Base-by-base conservation (phyloP, 2,329 filamentous ascomycete genomes). In the Alternaria viburni region DNA sequence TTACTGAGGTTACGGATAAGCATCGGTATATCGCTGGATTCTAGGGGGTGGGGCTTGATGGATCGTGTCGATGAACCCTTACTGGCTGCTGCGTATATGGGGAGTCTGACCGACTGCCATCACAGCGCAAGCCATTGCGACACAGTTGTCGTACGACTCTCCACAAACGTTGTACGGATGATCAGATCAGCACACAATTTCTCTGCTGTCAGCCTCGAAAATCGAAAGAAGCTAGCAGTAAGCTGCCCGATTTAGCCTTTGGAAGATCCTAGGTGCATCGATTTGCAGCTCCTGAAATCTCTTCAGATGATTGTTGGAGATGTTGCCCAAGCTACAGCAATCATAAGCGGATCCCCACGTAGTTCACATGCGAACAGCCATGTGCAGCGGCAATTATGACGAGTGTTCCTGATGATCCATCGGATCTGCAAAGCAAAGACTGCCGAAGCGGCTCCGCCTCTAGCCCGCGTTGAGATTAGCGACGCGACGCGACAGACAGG, bases 1-100 rank as follows among this genome's bases (percentile, higher is more conserved):
- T 89, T 4, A 77, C 84, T 64, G 84, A 85, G 71, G 85, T 86
- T 66, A 90, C 88, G 51, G 81, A 83, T 44, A 78, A 85, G 57
- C 88, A 90, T 81, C 77, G 81, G 61, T 89, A 88, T 79, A 81
- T 85, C 54, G 79, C 68, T 52, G 77, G 76, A 4, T 76, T 78
- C 43, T 78, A 57, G 19, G 19, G 28, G 21, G 17, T 30, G 46
- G 28, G 19, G 15, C 17, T 30, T 19, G 25, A 15, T 9, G n/a
- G 25, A 13, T 19, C 3, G 1, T 50, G 10, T 0, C 3, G 15
- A 30, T 5, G n/a, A 30, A 12, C 6, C n/a, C 26, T 19, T 12
- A 17, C 15, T 13, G 25, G 15, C 28, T 30, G 25, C 4, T 50
- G n/a, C 10, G n/a, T 11, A 30, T 19, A 25, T 15, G 3, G 11